phyloP scores from a whole-genome alignment of 441 rosid genomes.

The Daphne laureola region DNA sequence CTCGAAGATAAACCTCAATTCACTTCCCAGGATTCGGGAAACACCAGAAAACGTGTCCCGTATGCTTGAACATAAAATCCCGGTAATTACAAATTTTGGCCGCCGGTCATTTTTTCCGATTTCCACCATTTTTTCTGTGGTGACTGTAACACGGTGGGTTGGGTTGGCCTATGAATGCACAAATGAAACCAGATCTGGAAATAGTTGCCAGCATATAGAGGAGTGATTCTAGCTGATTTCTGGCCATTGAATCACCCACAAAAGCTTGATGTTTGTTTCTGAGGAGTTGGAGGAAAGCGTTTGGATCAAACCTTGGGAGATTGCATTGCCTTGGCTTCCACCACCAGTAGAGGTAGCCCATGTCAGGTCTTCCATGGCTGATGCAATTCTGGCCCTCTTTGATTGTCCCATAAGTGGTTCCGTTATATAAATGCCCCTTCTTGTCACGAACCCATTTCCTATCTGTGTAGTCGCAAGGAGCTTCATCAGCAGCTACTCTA shows the following conservation, averaged over 20 bases:
- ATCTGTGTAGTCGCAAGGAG: conserved; percentile 57
- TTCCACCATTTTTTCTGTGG: too few relatives aligned
- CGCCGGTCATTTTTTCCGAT: too few relatives aligned
- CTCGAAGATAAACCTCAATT: too few relatives aligned
- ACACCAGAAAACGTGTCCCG: too few relatives aligned
- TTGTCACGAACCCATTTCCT: conserved; percentile 72
- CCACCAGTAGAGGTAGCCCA: conserved; percentile 76
- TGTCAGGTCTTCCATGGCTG: conserved; percentile 75
- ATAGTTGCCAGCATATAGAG: conserved; percentile 66
- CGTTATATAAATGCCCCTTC: conserved; percentile 72
- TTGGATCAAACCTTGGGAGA: conserved; percentile 82
- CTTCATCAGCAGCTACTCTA: conserved; percentile 20
- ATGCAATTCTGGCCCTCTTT: conserved; percentile 81
- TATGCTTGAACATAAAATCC: too few relatives aligned
- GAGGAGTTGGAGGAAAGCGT: conserved; percentile 44
- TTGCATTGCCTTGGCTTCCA: conserved; percentile 75
- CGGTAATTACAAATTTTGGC: too few relatives aligned
- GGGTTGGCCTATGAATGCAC: too few relatives aligned
- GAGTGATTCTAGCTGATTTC: conserved; percentile 90
- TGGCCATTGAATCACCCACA: conserved; percentile 93
- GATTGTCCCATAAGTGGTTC: conserved; percentile 66
- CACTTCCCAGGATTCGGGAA: too few relatives aligned
- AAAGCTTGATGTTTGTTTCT: conserved; percentile 67
- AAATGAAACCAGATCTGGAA: too few relatives aligned
- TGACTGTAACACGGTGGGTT: too few relatives aligned